Evolutionary conservation across 2,329 filamentous ascomycete genomes (phyloP), one percentile per base, ranked within the genome.

Genomic region (Pseudodiploospora longispora): DNA sequence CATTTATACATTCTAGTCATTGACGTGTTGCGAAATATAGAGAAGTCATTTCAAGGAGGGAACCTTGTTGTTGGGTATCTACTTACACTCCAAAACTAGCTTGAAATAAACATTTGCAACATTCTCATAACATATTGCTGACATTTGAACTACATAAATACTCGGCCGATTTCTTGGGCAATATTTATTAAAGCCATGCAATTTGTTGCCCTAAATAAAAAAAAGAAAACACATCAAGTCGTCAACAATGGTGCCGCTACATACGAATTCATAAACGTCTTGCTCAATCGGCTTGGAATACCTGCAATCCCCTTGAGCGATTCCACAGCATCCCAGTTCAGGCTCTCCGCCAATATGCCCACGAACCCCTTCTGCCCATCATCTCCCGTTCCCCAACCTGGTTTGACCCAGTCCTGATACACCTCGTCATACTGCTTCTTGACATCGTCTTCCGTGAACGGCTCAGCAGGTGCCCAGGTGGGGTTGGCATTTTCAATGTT

Each of bases 241-340:
- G 39, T 38, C 30, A 46, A 12, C 27, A 46, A 10, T 12, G 43
- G 43, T 7, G 43, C 43, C 6, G 39, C 43, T 4, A 46, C 36
- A 34, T 46, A 46, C 34, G 31, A 38, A 6, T 39, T 30, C 33
- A 34, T 46, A 19, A 42, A 38, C 30, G 34, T 27, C 7, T 39
- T 34, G 19, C 39, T 42, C 39, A 46, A n/a, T 7, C 10, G 32
- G 2, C 33, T 12, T 27, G 43, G 43, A 12, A 46, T 41, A 30
- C 35, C 41, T 27, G 41, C 41, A 32, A 43, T 27, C n/a, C n/a
- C 12, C 35, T 43, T 38, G 6, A 43, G 6, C 41, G 6, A 29
- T n/a, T 38, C 29, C 29, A 27, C 41, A 29, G 27, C 19, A 4
- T 12, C 36, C 41, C 41, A 43, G 0, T 30, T 35, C 39, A 38